Evolutionary conservation across 2,329 filamentous ascomycete genomes (phyloP).

Genomic region (Sporothrix luriei): DNA sequence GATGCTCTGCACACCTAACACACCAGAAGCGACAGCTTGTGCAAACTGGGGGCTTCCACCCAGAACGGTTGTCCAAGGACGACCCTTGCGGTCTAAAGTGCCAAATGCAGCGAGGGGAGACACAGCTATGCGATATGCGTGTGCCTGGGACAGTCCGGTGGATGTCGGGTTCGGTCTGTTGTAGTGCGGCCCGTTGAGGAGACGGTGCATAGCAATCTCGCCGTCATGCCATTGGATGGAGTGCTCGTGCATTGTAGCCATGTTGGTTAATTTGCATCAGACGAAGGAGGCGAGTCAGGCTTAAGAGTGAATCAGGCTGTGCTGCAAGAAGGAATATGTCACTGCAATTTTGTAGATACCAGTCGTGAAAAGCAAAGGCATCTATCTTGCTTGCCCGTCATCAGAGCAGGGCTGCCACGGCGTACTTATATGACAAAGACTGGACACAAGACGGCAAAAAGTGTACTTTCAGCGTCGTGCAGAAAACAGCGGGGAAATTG

Average conservation of each 20-base stretch:
- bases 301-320: no score
- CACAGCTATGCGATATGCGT: constrained; percentile 60
- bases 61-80: constrained; percentile 78
- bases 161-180: constrained; percentile 65
- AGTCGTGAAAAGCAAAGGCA: not conserved
- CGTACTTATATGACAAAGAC: not conserved
- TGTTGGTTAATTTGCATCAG: not conserved
- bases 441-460: not conserved
- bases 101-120: constrained; percentile 74
- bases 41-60: constrained; percentile 73
- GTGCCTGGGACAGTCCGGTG: constrained; percentile 62
- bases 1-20: constrained; percentile 64
- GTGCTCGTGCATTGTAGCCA: constrained; percentile 19
- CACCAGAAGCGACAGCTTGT: constrained; percentile 60
- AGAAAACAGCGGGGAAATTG: not conserved
- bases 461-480: not conserved
- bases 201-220: constrained; percentile 65
- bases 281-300: no score
- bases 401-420: not conserved
- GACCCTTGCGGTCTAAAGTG: constrained; percentile 64
- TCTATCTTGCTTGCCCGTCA: not conserved
- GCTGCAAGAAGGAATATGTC: no score
- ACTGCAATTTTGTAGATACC: not conserved
- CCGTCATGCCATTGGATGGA: constrained; percentile 61
- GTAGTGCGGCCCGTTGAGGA: constrained; percentile 59